These are phyloP conservation scores for Sextonia rubra DNA, from an alignment of 164 flowering plant species.

Conservation along the genomic window DNA sequence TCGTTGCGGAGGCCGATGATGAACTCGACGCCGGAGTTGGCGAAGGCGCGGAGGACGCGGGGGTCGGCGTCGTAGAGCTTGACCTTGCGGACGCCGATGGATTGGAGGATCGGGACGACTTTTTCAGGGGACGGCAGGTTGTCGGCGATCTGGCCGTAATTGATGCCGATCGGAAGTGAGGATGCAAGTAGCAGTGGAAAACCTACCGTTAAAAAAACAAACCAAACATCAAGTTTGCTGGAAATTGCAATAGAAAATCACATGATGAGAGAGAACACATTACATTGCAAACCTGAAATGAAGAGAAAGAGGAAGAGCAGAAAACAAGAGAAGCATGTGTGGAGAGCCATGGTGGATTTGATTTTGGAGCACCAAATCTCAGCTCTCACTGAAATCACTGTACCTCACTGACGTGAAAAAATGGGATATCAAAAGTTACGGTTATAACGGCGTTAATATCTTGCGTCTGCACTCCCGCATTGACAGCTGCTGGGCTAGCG, in stretches of 20 bases:
- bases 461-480: too few species aligned
- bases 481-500: too few species aligned
- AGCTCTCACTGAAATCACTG: too few species aligned
- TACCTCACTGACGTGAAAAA: too few species aligned
- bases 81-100: constrained; percentile 26
- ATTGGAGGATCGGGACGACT: constrained; percentile 24
- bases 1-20: constrained; percentile 38
- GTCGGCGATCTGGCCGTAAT: constrained; percentile 37
- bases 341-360: constrained; percentile 11
- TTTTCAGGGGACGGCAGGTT: constrained; percentile 28
- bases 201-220: constrained; percentile 16
- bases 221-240: neutral
- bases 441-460: too few species aligned
- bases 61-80: constrained; percentile 39
- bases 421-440: too few species aligned
- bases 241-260: neutral
- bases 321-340: neutral
- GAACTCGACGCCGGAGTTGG: constrained; percentile 42
- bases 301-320: neutral
- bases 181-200: constrained; percentile 2
- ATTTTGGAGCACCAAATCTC: too few species aligned
- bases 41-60: constrained; percentile 34
- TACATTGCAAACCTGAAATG: constrained; percentile 16
- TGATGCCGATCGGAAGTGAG: constrained; percentile 21
- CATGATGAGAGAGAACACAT: neutral